Conservation (phyloP, 2,329 filamentous ascomycete genomes). For the Colletotrichum musicola region DNA sequence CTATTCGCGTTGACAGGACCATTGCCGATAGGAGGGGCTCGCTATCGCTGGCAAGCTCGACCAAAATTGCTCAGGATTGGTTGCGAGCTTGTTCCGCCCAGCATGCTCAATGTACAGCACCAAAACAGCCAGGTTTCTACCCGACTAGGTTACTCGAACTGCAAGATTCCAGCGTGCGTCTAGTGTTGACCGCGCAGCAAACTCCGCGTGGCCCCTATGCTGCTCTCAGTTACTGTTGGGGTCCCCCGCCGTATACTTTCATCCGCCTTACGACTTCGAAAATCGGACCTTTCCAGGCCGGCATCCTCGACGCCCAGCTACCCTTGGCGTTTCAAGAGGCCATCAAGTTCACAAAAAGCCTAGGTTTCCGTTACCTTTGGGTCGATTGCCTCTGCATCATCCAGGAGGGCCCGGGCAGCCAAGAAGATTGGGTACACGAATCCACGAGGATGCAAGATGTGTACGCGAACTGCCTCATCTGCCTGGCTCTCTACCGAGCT, state of each 20-base stretch:
- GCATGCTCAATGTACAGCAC: no score
- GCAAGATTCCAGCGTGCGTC: neutral
- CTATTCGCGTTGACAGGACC: no score
- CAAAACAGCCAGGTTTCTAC: no score
- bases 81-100: no score
- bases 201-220: neutral
- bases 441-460: neutral
- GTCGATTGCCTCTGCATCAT: neutral
- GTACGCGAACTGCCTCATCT: neutral
- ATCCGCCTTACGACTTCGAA: neutral
- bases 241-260: neutral
- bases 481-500: neutral
- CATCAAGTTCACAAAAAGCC: neutral
- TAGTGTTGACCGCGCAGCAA: neutral
- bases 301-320: neutral
- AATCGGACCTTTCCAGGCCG: accelerated
- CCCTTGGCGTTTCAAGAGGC: neutral
- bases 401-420: neutral
- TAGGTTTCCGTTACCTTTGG: neutral
- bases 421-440: neutral
- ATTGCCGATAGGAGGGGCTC: no score
- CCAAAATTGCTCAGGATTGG: no score
- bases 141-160: no score
- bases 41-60: no score
- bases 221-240: neutral